Evolutionary conservation across 768 basidiomycete genomes (phyloP).

Genomic region (Tephrocybe sp.): DNA sequence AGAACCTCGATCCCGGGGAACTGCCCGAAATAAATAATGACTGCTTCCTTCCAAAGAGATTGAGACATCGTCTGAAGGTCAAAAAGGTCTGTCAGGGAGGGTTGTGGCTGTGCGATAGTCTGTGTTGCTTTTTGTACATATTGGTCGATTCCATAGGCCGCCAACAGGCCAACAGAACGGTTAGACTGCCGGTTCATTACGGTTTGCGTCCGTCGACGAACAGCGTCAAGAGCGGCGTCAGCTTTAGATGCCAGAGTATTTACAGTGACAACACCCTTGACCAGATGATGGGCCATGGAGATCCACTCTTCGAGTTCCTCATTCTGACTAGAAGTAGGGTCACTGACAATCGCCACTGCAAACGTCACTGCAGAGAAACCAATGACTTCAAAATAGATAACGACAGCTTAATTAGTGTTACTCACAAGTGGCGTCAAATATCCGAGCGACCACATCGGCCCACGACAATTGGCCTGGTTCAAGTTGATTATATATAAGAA

Average conservation of each 20-base stretch:
- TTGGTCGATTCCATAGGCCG: not conserved
- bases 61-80: constrained; percentile 1
- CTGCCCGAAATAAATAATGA: not conserved
- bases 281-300: constrained; percentile 5
- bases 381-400: not conserved
- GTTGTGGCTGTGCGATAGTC: constrained; percentile 11
- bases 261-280: constrained; percentile 3
- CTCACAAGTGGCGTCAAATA: constrained; percentile 14
- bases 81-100: constrained; percentile 8
- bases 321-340: constrained; percentile 6
- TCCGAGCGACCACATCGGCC: constrained; percentile 6
- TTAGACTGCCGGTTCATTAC: not conserved
- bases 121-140: constrained; percentile 8
- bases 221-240: not conserved
- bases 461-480: constrained; percentile 11
- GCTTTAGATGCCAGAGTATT: constrained; percentile 4
- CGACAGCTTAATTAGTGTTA: not conserved
- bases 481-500: constrained; percentile 8
- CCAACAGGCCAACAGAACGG: not conserved
- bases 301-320: constrained; percentile 11
- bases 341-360: constrained; percentile 6
- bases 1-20: constrained; percentile 11
- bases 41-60: too few relatives aligned
- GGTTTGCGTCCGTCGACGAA: constrained; percentile 1
- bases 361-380: constrained; percentile 8